Evolutionary conservation across 2,329 filamentous ascomycete species (phyloP).

Genomic region (Tolypocladium tropicale): DNA sequence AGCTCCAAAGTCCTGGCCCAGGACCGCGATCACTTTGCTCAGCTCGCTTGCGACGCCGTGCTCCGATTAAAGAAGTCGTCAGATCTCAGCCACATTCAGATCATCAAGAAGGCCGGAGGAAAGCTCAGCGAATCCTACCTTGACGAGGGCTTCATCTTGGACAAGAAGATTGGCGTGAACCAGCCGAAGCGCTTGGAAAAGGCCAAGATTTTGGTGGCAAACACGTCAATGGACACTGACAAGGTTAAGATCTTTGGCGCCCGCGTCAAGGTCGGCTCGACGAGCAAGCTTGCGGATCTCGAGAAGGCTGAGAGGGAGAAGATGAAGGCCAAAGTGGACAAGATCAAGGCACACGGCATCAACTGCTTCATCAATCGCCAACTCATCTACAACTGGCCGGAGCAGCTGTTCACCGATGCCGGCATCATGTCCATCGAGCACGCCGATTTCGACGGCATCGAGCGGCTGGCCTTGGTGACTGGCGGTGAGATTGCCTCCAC

Average conservation of each 20-base stretch:
- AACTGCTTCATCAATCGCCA: conserved; percentile 99
- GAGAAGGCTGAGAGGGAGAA: conserved; percentile 98
- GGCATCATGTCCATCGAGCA: conserved; percentile 99
- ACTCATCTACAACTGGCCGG: conserved; percentile 99
- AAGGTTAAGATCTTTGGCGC: conserved; percentile 99
- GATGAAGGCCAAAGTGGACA: conserved; percentile 99
- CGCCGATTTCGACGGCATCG: conserved; percentile 96
- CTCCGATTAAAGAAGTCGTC: conserved; percentile 81
- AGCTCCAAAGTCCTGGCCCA: conserved; percentile 96
- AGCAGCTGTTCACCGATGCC: conserved; percentile 95
- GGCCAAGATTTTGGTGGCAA: conserved; percentile 94
- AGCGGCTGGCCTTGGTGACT: conserved; percentile 87
- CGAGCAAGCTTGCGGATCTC: conserved; percentile 92
- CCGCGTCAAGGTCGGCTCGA: conserved; percentile 90
- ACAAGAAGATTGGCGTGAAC: conserved; percentile 98
- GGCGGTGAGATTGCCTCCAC: conserved; percentile 96
- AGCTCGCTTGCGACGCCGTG: conserved; percentile 84
- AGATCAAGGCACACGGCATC: conserved; percentile 97
- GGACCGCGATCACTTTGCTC: conserved; percentile 84
- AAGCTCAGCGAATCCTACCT: conserved; percentile 97
- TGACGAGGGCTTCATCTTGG: conserved; percentile 94
- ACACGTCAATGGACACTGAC: conserved; percentile 98
- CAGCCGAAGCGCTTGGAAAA: conserved; percentile 96
- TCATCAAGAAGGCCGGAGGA: conserved; percentile 98
- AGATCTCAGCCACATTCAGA: conserved; percentile 95